Evolutionary conservation across 148 eudicot genomes (phyloP).

Genomic region (Rhododendron vialii): DNA sequence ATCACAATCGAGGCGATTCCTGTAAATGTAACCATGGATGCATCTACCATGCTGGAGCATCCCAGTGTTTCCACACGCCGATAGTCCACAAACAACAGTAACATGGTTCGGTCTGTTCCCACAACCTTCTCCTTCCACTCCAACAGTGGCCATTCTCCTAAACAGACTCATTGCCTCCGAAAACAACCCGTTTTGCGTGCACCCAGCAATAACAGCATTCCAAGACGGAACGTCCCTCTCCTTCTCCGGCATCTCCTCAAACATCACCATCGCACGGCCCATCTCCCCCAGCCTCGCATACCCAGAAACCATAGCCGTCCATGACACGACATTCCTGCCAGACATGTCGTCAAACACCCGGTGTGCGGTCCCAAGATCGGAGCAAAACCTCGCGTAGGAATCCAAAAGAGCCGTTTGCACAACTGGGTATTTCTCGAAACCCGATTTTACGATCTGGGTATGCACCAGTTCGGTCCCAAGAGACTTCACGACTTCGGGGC

Average conservation of each 20-base stretch:
- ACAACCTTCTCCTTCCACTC: slow-evolving; percentile 4
- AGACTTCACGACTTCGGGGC: slow-evolving; percentile 34
- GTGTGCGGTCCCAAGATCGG: slow-evolving; percentile 40
- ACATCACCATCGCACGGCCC: slow-evolving; percentile 53
- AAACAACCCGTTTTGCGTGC: slow-evolving; percentile 65
- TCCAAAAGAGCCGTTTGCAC: slow-evolving; percentile 67
- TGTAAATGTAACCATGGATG: slow-evolving; percentile 47
- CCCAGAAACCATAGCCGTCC: slow-evolving; percentile 77
- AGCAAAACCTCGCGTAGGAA: slow-evolving; percentile 43
- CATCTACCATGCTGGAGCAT: slow-evolving; percentile 69
- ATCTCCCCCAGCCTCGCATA: slow-evolving; percentile 58
- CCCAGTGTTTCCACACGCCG: slow-evolving; percentile 69
- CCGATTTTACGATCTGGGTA: slow-evolving; percentile 61
- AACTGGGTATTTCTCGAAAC: slow-evolving; percentile 59
- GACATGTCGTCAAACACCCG: slow-evolving; percentile 71
- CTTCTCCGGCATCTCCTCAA: slow-evolving; percentile 58
- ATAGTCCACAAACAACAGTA: slow-evolving; percentile 50
- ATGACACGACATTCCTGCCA: slow-evolving; percentile 65
- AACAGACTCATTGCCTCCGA: slow-evolving; percentile 53
- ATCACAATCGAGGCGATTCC: slow-evolving; percentile 35
- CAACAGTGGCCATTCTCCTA: slow-evolving; percentile 38
- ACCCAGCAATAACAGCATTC: slow-evolving; percentile 77
- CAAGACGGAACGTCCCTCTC: slow-evolving; percentile 69
- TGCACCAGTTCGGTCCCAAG: slow-evolving; percentile 53
- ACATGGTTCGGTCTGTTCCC: slow-evolving; percentile 50